Evolutionary conservation across 352 stramenopile species (phyloP), one percentile per base, ranked within the genome.

Genomic region (Elongisporangium undulatum): DNA sequence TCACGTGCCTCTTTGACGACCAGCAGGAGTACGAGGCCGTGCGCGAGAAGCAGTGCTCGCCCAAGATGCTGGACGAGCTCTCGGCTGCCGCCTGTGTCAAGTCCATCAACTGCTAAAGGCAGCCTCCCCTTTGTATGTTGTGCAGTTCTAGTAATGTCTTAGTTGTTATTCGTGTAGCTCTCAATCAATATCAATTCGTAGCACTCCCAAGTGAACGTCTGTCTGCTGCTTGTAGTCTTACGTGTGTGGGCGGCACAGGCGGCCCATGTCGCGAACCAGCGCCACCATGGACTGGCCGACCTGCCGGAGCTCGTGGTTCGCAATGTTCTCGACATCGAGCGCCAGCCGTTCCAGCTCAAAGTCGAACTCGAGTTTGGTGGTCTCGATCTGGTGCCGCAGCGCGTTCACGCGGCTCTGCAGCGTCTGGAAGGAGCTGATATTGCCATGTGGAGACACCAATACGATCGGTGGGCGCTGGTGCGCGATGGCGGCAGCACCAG

Each of bases 211-310:
- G 34, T 17, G 34, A 45, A 45, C 34, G n/a, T n/a, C n/a, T n/a
- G n/a, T 45, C 12, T 17, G 16, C 34, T 17, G 34, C 12, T 4
- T 17, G 34, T n/a, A n/a, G n/a, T 17, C 13, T 45, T 12, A 45
- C 34, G 10, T 5, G 12, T 45, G 34, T 17, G 34, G 34, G 10
- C 34, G 34, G 20, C 73, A 67, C 49, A 87, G 58, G 0, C 71
- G 72, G 19, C 84, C 70, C 68, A 89, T 75, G 38, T 89, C 77
- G 16, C 67, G 72, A 56, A 89, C 65, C 5, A 89, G 56, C n/a
- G 67, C 72, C 10, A 89, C 62, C 77, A 89, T 82, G 19, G 66
- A 69, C 12, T 64, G 51, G 6, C 75, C 79, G 9, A 86, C 65
- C 54, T 71, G 51, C 8, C 68, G 71, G 6, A 89, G 74, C n/a